Base-by-base conservation (phyloP, 2,329 filamentous ascomycete genomes). In the Penicillium sp. region DNA sequence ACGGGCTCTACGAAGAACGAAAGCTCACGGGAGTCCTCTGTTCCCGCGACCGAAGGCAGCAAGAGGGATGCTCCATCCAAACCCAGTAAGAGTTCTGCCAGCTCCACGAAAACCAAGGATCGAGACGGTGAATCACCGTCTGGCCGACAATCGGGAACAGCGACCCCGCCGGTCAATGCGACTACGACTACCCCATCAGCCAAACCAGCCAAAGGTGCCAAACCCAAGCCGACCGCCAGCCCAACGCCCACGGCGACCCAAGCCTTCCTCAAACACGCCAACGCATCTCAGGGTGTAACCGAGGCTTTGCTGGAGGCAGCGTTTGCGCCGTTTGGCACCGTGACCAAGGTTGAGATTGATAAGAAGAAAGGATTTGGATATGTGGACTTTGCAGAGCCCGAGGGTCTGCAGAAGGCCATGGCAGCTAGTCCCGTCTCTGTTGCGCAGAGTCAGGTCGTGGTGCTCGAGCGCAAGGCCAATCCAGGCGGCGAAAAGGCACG, bases 341-440 rank as follows among this genome's bases (percentile, higher is more conserved):
- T 97, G 48, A 86, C 86, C 0, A 89, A 87, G 65, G 91, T 96
- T 17, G 94, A 97, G 69, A 94, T 98, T 55, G 94, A 98, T 73
- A 93, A 92, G 75, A 90, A 93, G 70, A 97, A 97, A 75, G 92
- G 92, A 0, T 96, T 96, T 69, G 94, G 92, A 2, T 96, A 97
- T 73, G 89, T 96, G 41, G 91, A 96, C 63, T 98, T 97, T 78
- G 84, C 85, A 10, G 88, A 92, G 22, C 83, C 88, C 0, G 86
- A 88, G 8, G 83, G 85, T 10, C 81, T 98, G 28, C 85, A 86
- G 68, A 92, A 90, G 70, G 94, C 94, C 5, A 87, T 96, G 71
- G 84, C 87, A 15, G 90, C 90, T 12, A 96, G 92, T 70, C 91
- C 91, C 0, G 84, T 97, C 34, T 81, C 89, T 20, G 88, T 98